Conservation (phyloP, 441 rosid genomes). For the Croton laevigatus region DNA sequence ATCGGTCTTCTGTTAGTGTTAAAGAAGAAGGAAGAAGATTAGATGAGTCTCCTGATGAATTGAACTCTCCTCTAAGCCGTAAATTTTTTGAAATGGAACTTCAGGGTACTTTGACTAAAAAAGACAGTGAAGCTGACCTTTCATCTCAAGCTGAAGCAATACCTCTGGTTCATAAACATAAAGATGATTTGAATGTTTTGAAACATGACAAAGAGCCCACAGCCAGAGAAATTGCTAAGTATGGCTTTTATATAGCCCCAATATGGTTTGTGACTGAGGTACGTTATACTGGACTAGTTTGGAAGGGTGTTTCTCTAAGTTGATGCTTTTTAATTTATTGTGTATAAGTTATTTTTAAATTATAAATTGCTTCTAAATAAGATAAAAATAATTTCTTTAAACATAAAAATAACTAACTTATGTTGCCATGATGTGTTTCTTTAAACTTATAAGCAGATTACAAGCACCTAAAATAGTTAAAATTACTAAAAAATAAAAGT, state of each 20-base stretch:
- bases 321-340: too few species aligned
- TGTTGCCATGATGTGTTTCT: too few species aligned
- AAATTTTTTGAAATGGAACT: slow-evolving; percentile 72
- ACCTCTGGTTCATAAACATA: slow-evolving; percentile 57
- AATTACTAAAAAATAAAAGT: too few species aligned
- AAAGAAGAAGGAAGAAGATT: slow-evolving; percentile 38
- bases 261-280: slow-evolving; percentile 99
- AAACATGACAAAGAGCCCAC: slow-evolving; percentile 59
- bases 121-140: slow-evolving; percentile 68
- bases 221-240: slow-evolving; percentile 63
- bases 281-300: not conserved
- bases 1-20: slow-evolving; percentile 43
- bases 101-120: slow-evolving; percentile 59
- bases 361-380: too few species aligned
- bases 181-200: slow-evolving; percentile 47
- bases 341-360: too few species aligned
- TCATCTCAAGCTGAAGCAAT: slow-evolving; percentile 51
- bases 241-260: slow-evolving; percentile 91
- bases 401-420: too few species aligned
- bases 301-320: too few species aligned
- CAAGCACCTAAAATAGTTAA: too few species aligned
- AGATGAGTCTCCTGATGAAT: slow-evolving; percentile 47
- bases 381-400: too few species aligned
- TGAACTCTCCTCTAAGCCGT: slow-evolving; percentile 52
- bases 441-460: too few species aligned